Evolutionary conservation across 371 early-diverging fungal species (phyloP).

Genomic region (Haplosporangium sp.): DNA sequence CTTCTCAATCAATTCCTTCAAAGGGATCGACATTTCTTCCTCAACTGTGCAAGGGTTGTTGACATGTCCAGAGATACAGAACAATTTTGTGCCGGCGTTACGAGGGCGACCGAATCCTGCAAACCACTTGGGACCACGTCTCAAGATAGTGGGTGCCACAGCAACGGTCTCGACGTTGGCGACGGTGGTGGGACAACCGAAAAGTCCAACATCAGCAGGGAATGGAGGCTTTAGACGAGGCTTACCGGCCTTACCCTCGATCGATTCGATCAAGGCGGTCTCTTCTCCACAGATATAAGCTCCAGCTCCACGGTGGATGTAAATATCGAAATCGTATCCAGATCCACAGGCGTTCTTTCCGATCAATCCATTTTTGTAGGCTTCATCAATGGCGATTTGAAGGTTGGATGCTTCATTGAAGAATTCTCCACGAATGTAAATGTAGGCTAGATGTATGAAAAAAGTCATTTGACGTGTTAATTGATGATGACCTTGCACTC

Average conservation of each 20-base stretch:
- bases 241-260: conserved; percentile 98
- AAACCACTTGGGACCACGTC: conserved; percentile 96
- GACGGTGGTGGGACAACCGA: conserved; percentile 99
- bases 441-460: conserved; percentile 76
- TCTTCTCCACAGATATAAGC: conserved; percentile 99
- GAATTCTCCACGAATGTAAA: conserved; percentile 98
- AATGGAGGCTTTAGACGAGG: conserved; percentile 98
- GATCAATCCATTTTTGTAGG: conserved; percentile 96
- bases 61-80: conserved; percentile 97
- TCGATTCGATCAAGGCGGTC: conserved; percentile 96
- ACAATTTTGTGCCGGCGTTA: conserved; percentile 97
- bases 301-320: conserved; percentile 97
- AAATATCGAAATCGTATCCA: conserved; percentile 97
- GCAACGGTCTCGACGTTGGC: conserved; percentile 98
- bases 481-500: no score
- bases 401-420: conserved; percentile 95
- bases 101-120: conserved; percentile 93
- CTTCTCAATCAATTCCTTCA: conserved; percentile 93
- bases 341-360: conserved; percentile 98
- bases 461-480: not conserved
- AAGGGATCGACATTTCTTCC: conserved; percentile 98
- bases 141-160: conserved; percentile 95
- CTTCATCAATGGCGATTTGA: conserved; percentile 96
- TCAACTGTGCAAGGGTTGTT: conserved; percentile 98
- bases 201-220: conserved; percentile 98